Base-by-base conservation (phyloP, 1,284 basidiomycete genomes). In the Malassezia dermatis region DNA sequence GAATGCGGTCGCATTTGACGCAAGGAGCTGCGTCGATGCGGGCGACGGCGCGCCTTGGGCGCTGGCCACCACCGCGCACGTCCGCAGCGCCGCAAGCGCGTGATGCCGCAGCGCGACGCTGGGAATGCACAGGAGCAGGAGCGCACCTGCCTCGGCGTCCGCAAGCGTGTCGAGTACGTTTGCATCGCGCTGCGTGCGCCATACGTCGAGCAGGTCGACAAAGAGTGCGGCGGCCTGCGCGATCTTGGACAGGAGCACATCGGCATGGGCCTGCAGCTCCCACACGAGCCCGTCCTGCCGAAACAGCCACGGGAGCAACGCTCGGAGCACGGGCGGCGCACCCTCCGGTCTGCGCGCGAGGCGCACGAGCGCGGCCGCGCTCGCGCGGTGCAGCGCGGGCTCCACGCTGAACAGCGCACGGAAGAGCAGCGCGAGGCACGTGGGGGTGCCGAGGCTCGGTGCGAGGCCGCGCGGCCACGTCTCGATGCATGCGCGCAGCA, bases 361-460 rank as follows among this genome's bases (percentile, higher is more conserved):
- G 12, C 89, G 81, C 57, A 81, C 81, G 54, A 94, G 73, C 6
- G 88, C 84, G 1, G 79, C 78, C 8, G 80, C 79, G 0, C 89
- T 86, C 6, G 82, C 82, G 24, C 85, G 83, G 42, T 81, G 82
- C 3, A 94, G 55, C n/a, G 57, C 53, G 0, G 70, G 69, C 61
- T 95, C 89, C 23, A 90, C 83, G 63, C 91, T 89, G 34, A 89
- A 81, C 21, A 88, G 81, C 0, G 86, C 86, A 19, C 83, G 82
- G 44, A 91, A 80, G 21, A 94, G 80, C 77, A 89, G 84, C 61
- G 88, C 84, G 48, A 90, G 80, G 0, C 84, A 81, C 45, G 85
- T 84, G 5, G 79, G 75, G 50, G 85, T 75, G 8, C 74, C 50
- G 79, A 75, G 48, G 40, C 61, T 65, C 13, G 61, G 43, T 82